Conservation (phyloP, 768 basidiomycete species). For the Suillus tomentosus region DNA sequence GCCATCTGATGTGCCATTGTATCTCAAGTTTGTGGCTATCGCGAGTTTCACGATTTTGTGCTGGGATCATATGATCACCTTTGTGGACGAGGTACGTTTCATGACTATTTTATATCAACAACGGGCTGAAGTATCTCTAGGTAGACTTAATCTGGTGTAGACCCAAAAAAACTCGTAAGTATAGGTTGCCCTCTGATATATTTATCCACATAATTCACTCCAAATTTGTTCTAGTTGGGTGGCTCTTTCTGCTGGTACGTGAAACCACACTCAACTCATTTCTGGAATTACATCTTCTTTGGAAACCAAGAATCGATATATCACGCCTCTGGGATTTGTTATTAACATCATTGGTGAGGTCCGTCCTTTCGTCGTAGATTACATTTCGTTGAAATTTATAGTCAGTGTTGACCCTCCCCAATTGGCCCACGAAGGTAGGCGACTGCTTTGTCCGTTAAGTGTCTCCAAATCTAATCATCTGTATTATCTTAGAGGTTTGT, state of each 20-base stretch:
- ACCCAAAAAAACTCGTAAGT: conserved; percentile 47
- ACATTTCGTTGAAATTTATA: neutral
- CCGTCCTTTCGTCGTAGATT: neutral
- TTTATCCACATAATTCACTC: conserved; percentile 32
- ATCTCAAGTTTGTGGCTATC: conserved; percentile 48
- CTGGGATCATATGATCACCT: conserved; percentile 41
- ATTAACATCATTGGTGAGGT: conserved; percentile 43
- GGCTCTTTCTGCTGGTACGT: conserved; percentile 38
- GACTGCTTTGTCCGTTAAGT: neutral
- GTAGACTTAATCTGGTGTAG: conserved; percentile 38
- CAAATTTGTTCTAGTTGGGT: conserved; percentile 26
- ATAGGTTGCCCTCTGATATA: conserved; percentile 19
- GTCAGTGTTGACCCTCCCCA: neutral
- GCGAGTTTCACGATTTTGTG: conserved; percentile 49
- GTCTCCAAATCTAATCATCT: neutral
- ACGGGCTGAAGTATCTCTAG: conserved; percentile 14
- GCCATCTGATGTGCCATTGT: neutral
- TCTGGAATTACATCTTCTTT: neutral
- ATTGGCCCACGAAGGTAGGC: neutral
- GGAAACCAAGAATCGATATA: conserved; percentile 51
- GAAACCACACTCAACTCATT: neutral
- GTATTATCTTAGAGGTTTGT: neutral
- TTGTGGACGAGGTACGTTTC: conserved; percentile 33
- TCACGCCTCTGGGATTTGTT: conserved; percentile 59
- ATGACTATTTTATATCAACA: neutral